phyloP scores from a whole-genome alignment of 495 filamentous ascomycete genomes.

The Stereocaulon alpinum region DNA sequence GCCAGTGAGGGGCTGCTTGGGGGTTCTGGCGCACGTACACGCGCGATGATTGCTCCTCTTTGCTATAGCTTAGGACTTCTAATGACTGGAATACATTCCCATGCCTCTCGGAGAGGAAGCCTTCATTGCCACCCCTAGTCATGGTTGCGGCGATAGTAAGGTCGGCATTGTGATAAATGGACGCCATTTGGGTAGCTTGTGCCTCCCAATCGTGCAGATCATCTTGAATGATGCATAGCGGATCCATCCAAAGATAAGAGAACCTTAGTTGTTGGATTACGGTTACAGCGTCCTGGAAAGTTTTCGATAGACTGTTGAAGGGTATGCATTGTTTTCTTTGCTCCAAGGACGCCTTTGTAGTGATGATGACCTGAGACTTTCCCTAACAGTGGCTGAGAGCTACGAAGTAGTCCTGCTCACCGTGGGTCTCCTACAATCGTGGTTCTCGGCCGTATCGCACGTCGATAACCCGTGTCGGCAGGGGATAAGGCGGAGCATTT shows the following conservation, averaged over 20 bases:
- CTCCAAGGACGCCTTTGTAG: not conserved
- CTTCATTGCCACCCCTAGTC: not conserved
- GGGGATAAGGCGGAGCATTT: too few species aligned
- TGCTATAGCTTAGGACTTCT: not conserved
- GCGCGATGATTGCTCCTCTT: not conserved
- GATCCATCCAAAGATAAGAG: slow-evolving; percentile 20
- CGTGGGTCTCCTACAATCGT: too few species aligned
- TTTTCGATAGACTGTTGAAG: not conserved
- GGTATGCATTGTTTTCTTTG: not conserved
- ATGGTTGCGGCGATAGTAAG: slow-evolving; percentile 5
- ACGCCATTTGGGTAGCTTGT: slow-evolving; percentile 5
- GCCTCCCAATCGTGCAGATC: not conserved
- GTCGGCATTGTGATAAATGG: slow-evolving; percentile 7
- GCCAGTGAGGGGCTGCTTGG: too few species aligned
- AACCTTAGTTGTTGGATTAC: slow-evolving; percentile 3
- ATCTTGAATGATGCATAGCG: slow-evolving; percentile 18
- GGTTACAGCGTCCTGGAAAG: slow-evolving; percentile 12
- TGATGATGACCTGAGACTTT: not conserved
- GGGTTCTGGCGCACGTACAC: too few species aligned
- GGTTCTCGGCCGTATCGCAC: too few species aligned
- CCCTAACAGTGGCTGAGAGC: not conserved
- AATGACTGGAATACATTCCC: not conserved
- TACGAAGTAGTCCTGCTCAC: not conserved
- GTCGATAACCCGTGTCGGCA: too few species aligned
- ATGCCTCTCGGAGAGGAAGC: not conserved